phyloP scores from a whole-genome alignment of 192 early-diverging fungal species.

The Allomyces arbusculus region DNA sequence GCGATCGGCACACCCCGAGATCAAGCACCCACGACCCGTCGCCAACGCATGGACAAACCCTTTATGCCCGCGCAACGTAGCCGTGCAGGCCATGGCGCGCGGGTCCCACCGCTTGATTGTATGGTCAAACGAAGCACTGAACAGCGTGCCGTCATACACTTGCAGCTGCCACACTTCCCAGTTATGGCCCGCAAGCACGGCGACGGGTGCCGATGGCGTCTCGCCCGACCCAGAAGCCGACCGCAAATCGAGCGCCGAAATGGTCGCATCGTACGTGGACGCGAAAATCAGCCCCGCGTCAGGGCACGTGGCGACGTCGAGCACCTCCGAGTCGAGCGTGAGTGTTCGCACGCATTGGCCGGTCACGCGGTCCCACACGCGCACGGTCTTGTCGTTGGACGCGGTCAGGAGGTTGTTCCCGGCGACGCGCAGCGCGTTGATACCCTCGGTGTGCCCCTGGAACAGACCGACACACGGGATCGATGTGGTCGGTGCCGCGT shows the following conservation, averaged over 20 bases:
- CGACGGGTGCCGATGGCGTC: constrained; percentile 10
- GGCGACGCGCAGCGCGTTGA: constrained; percentile 23
- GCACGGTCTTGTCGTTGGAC: constrained; percentile 13
- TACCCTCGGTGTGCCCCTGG: constrained; percentile 26
- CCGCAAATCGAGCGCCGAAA: constrained; percentile 17
- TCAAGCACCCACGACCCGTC: constrained; percentile 16
- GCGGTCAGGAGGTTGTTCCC: constrained; percentile 15
- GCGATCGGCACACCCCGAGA: constrained; percentile 26
- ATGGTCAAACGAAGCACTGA: constrained; percentile 26
- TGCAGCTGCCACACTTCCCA: constrained; percentile 42
- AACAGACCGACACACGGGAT: constrained; percentile 15
- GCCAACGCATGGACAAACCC: constrained; percentile 29
- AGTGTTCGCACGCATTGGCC: constrained; percentile 21
- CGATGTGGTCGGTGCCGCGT: no score
- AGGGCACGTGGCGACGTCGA: constrained; percentile 19
- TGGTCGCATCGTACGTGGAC: constrained; percentile 31
- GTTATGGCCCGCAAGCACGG: constrained; percentile 30
- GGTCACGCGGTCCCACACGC: constrained; percentile 28
- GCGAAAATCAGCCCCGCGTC: constrained; percentile 25
- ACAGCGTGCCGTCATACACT: constrained; percentile 21
- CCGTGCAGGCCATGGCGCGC: constrained; percentile 16
- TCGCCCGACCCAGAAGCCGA: constrained; percentile 2
- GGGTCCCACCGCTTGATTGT: constrained; percentile 27
- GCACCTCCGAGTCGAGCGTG: constrained; percentile 19
- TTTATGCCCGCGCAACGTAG: constrained; percentile 22